Evolutionary conservation across 2,329 filamentous ascomycete genomes (phyloP).

Genomic region (Verticillium dahliae): DNA sequence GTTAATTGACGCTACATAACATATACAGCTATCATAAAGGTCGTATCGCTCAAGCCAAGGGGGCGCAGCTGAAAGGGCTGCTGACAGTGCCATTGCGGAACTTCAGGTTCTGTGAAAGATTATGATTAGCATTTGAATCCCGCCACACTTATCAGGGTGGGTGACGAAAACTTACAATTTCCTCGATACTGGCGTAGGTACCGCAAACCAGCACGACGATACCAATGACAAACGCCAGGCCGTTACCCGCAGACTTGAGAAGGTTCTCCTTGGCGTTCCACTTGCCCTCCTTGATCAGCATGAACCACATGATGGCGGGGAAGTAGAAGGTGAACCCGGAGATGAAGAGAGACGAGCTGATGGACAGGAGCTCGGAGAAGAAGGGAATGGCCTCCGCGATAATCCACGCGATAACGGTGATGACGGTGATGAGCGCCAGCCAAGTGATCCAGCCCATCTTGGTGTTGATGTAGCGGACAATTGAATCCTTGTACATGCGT

Average conservation of each 20-base stretch:
- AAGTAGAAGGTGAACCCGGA: slow-evolving; percentile 33
- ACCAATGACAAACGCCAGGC: slow-evolving; percentile 20
- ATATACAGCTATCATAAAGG: neutral
- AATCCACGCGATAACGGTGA: slow-evolving; percentile 62
- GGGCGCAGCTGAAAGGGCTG: slow-evolving; percentile 11
- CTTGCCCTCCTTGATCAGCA: slow-evolving; percentile 26
- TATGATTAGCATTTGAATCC: neutral
- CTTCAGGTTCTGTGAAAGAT: slow-evolving; percentile 4
- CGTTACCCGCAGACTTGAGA: slow-evolving; percentile 16
- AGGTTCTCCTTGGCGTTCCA: slow-evolving; percentile 23
- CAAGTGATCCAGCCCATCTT: slow-evolving; percentile 45
- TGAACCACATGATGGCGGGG: slow-evolving; percentile 35
- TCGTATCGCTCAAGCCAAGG: slow-evolving; percentile 4
- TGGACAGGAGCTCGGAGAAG: slow-evolving; percentile 61
- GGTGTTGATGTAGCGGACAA: slow-evolving; percentile 41
- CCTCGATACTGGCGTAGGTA: slow-evolving; percentile 20
- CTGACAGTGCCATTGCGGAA: slow-evolving; percentile 9
- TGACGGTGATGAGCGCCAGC: slow-evolving; percentile 47
- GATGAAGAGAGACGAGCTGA: slow-evolving; percentile 43
- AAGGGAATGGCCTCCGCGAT: slow-evolving; percentile 69
- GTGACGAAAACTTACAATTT: slow-evolving; percentile 7
- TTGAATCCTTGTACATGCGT: slow-evolving; percentile 33
- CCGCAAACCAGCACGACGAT: slow-evolving; percentile 23
- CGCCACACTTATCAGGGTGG: neutral
- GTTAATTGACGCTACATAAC: neutral